Evolutionary conservation across 192 early-diverging fungal species (phyloP).

Genomic region (Coemansia reversa): DNA sequence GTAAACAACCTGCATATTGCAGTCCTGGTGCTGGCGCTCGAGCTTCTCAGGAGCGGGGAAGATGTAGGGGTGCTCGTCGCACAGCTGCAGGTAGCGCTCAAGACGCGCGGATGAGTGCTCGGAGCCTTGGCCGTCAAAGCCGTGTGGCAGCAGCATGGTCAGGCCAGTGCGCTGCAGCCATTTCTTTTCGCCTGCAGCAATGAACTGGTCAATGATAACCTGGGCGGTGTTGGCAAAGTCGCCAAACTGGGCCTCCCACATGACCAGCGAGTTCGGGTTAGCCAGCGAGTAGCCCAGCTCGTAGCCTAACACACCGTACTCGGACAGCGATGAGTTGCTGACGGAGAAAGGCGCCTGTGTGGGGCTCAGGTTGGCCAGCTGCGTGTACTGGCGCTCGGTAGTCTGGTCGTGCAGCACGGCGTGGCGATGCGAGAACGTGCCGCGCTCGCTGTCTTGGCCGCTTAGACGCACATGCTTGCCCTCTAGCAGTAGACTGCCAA

Average conservation of each 20-base stretch:
- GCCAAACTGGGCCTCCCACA: constrained; percentile 99
- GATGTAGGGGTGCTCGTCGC: constrained; percentile 89
- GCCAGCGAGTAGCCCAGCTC: constrained; percentile 96
- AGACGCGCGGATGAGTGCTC: constrained; percentile 96
- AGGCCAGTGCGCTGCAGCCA: constrained; percentile 97
- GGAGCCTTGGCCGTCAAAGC: constrained; percentile 97
- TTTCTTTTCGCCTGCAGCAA: constrained; percentile 94
- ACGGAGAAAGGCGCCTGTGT: constrained; percentile 88
- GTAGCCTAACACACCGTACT: constrained; percentile 94
- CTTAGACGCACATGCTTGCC: constrained; percentile 90
- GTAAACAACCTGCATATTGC: constrained; percentile 97
- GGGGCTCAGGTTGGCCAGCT: constrained; percentile 82
- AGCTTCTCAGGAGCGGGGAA: constrained; percentile 76
- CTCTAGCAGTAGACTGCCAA: constrained; percentile 86
- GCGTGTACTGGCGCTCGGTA: constrained; percentile 77
- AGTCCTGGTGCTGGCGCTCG: constrained; percentile 94
- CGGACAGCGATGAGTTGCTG: constrained; percentile 94
- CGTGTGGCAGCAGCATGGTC: constrained; percentile 92
- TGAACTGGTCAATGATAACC: constrained; percentile 98
- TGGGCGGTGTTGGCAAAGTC: constrained; percentile 98
- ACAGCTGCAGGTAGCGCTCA: constrained; percentile 94
- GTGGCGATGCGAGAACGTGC: constrained; percentile 99
- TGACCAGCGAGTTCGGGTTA: constrained; percentile 88
- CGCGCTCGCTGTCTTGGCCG: constrained; percentile 98
- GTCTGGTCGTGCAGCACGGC: constrained; percentile 95